phyloP scores from a whole-genome alignment of 169 alveolate genomes.

The Plasmodium gaboni region DNA sequence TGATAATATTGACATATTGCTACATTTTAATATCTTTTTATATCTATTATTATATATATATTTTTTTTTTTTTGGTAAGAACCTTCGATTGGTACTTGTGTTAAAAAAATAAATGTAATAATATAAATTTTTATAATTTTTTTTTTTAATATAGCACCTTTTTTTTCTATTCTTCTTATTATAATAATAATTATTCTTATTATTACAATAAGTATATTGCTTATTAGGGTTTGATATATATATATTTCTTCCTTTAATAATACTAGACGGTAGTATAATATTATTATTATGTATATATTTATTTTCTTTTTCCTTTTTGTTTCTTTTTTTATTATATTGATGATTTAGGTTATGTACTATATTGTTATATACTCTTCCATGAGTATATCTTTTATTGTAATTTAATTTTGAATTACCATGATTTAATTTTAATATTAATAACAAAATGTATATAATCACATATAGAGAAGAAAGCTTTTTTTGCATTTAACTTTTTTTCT shows the following conservation, averaged over 20 bases:
- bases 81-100: neutral
- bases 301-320: slow-evolving; percentile 9
- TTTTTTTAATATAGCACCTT: slow-evolving; percentile 3
- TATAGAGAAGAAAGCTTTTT: slow-evolving; percentile 3
- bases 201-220: neutral
- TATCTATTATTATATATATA: too few relatives aligned
- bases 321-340: slow-evolving; percentile 12
- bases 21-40: neutral
- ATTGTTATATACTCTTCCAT: slow-evolving; percentile 35
- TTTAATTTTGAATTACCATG: slow-evolving; percentile 53
- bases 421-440: neutral
- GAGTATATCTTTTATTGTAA: slow-evolving; percentile 29
- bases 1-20: slow-evolving; percentile 20
- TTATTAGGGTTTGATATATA: too few relatives aligned
- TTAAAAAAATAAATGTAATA: neutral
- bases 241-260: too few relatives aligned
- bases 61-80: too few relatives aligned
- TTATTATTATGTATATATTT: neutral
- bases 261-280: too few relatives aligned
- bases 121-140: neutral
- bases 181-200: neutral
- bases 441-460: slow-evolving; percentile 23
- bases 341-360: slow-evolving; percentile 1
- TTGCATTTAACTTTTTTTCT: slow-evolving; percentile 20
- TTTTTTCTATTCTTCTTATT: neutral